Conservation (phyloP, 192 early-diverging fungal genomes). For the Coemansia furcata region DNA sequence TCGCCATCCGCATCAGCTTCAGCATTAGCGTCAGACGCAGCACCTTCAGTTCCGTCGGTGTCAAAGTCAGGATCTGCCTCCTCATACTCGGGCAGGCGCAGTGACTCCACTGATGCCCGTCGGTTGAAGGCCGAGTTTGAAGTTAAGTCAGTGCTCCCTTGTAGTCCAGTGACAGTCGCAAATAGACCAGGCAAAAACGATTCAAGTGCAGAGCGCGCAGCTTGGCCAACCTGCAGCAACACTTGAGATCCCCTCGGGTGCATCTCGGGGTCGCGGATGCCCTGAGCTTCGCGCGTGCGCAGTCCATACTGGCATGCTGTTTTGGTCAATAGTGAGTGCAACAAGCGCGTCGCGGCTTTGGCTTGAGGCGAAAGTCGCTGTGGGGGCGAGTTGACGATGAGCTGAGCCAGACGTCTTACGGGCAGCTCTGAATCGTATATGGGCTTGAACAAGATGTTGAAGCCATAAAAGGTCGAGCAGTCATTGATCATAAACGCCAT, state of each 20-base stretch:
- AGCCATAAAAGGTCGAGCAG: conserved; percentile 45
- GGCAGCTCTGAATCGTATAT: conserved; percentile 45
- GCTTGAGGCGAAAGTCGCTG: conserved; percentile 47
- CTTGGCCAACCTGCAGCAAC: conserved; percentile 42
- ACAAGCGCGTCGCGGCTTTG: conserved; percentile 30
- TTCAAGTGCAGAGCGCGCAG: conserved; percentile 39
- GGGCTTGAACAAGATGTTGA: conserved; percentile 51
- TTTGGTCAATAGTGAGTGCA: conserved; percentile 41
- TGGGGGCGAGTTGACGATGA: conserved; percentile 47
- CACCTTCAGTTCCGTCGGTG: conserved; percentile 33
- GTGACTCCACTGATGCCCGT: conserved; percentile 35
- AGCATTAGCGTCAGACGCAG: conserved; percentile 15
- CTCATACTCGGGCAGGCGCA: conserved; percentile 47
- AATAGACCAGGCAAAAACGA: conserved; percentile 50
- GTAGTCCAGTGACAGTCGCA: conserved; percentile 46
- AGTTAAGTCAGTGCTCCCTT: conserved; percentile 47
- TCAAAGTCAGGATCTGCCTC: conserved; percentile 40
- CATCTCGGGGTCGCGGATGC: conserved; percentile 38
- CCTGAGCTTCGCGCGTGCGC: conserved; percentile 48
- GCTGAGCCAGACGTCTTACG: conserved; percentile 45
- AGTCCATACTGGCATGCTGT: conserved; percentile 50
- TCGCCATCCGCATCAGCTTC: conserved; percentile 6
- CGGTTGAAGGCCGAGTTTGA: conserved; percentile 45
- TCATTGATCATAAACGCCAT: conserved; percentile 49
- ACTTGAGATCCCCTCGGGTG: conserved; percentile 49